Base-by-base conservation (phyloP, 768 basidiomycete species). In the Hydnum rufescens region DNA sequence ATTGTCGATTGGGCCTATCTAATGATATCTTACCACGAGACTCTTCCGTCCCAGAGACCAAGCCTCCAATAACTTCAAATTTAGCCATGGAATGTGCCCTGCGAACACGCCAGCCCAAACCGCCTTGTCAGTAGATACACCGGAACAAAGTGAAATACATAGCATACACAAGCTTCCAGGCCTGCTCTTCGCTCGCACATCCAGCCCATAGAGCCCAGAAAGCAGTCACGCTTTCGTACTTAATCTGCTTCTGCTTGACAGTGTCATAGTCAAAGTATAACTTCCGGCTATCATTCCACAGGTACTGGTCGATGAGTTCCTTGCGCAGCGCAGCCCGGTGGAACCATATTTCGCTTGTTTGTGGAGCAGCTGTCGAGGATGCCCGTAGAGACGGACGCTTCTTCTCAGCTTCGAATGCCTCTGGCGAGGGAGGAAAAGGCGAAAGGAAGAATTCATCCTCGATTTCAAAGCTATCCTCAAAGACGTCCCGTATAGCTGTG, bases 131-230 rank as follows among this genome's bases (percentile, higher is more conserved):
- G n/a, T n/a, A 39, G 22, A 22, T 39, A 13, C 36, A 22, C 13
- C 36, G 3, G 46, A 13, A 5, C 49, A 50, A 51, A 0, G 3
- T 53, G 4, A 22, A 42, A 43, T 19, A 26, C 25, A 57, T 16
- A 16, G 77, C 86, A 56, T 70, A 90, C 86, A 96, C 81, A 58
- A 99, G 76, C 64, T 81, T 78, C 78, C 86, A 81, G 52, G 83
- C 82, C 65, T 99, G 93, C 58, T 90, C 82, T 59, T 96, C 93
- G 56, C 87, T 92, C 36, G 92, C 90, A 64, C 88, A 93, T 8
- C 93, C 93, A 13, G 89, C 89, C 93, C 93, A 99, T 32, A 99
- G 72, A 32, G 88, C 76, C 90, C 92, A 99, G 65, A 90, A 83
- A 26, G 83, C 74, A 0, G 93, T 99, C n/a, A 89, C 95, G 62